phyloP scores from a whole-genome alignment of 1,284 basidiomycete genomes.

The Puccinia polysora region DNA sequence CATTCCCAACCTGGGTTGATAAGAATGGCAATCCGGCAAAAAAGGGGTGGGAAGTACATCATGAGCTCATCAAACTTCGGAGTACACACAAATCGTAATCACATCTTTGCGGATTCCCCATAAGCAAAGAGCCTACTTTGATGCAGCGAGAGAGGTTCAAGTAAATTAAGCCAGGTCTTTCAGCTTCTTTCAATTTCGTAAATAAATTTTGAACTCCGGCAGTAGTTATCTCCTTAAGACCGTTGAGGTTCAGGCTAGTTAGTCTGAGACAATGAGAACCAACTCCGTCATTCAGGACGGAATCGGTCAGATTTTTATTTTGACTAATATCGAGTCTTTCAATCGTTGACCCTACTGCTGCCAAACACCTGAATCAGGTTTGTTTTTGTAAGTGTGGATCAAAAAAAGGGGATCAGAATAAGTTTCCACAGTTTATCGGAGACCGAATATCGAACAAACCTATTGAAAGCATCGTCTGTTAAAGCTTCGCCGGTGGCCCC shows the following conservation, averaged over 20 bases:
- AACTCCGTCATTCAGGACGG: constrained; percentile 65
- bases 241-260: constrained; percentile 60
- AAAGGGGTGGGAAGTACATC: too few species aligned
- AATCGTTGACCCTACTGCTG: constrained; percentile 51
- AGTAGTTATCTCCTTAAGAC: constrained; percentile 60
- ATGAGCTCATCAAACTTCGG: too few species aligned
- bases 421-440: too few species aligned
- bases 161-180: constrained; percentile 18
- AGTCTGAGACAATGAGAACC: constrained; percentile 60
- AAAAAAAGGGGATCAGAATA: background rate
- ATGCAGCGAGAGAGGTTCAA: constrained; percentile 43
- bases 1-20: constrained; percentile 56
- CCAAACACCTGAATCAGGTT: constrained; percentile 47
- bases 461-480: constrained; percentile 19
- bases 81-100: too few species aligned
- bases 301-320: constrained; percentile 61
- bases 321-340: constrained; percentile 62
- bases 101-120: background rate
- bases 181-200: constrained; percentile 11
- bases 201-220: constrained; percentile 46
- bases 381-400: background rate
- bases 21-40: too few species aligned
- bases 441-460: constrained; percentile 18
- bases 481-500: constrained; percentile 30
- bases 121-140: constrained; percentile 2